These are phyloP conservation scores for Phialophora macrospora DNA, from an alignment of 2,329 filamentous ascomycete genomes.

Conservation along the genomic window DNA sequence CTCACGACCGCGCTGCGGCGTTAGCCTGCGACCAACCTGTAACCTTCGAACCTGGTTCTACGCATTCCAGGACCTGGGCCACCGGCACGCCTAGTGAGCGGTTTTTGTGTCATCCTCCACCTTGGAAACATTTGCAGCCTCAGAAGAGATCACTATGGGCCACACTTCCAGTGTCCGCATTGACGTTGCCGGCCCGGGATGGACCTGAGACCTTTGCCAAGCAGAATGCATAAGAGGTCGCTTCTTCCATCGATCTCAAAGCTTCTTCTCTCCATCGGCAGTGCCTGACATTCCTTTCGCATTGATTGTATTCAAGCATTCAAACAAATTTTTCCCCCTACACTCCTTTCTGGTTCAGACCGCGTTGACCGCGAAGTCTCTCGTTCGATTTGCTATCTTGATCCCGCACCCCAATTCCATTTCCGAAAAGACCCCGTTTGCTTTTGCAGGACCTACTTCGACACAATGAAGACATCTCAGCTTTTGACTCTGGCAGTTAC, in stretches of 20 bases:
- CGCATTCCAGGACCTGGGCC: constrained; percentile 24
- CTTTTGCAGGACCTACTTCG: constrained; percentile 2
- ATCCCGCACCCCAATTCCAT: constrained; percentile 24
- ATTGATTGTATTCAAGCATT: constrained; percentile 28
- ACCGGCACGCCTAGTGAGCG: constrained; percentile 22
- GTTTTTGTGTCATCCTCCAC: constrained; percentile 32
- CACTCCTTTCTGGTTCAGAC: constrained; percentile 32
- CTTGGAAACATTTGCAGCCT: constrained; percentile 38
- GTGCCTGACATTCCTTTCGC: constrained; percentile 39
- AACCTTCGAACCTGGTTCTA: constrained; percentile 29
- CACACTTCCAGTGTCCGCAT: constrained; percentile 7
- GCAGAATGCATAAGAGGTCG: constrained; percentile 34
- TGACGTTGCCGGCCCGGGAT: constrained; percentile 14
- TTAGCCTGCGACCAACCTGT: constrained; percentile 34
- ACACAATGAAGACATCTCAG: constrained; percentile 35
- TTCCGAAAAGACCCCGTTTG: constrained; percentile 12
- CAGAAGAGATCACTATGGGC: constrained; percentile 37
- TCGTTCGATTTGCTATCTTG: constrained; percentile 31
- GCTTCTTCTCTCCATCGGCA: constrained; percentile 35
- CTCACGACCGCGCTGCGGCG: constrained; percentile 9
- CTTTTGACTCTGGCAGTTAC: constrained; percentile 30
- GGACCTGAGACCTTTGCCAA: constrained; percentile 29
- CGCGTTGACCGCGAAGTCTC: constrained; percentile 38
- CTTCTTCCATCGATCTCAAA: constrained; percentile 16
- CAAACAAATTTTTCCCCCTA: constrained; percentile 25